Percentiles rank a stretch among this genome's conserved stretches.
Evolutionary conservation across 2,329 filamentous ascomycete genomes (phyloP).

Genomic region (Phyllosticta paracitricarpa): DNA sequence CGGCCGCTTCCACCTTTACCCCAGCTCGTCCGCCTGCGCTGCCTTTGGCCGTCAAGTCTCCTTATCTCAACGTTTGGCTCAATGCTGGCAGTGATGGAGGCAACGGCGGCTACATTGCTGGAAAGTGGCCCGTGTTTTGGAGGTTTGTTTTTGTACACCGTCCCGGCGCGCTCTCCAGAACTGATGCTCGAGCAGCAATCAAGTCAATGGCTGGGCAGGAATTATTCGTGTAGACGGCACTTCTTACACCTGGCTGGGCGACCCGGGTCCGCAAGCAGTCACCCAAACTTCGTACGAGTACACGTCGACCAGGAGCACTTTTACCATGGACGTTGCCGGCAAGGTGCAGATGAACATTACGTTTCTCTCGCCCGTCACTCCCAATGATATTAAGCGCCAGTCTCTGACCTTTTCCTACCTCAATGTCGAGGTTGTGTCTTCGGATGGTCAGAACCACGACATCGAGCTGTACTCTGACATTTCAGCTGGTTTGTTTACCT

Average conservation of each 20-base stretch:
- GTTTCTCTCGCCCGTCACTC: slow-evolving; percentile 61
- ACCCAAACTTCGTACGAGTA: slow-evolving; percentile 57
- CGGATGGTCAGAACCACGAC: slow-evolving; percentile 52
- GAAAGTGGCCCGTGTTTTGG: slow-evolving; percentile 62
- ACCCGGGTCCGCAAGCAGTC: slow-evolving; percentile 35
- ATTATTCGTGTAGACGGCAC: slow-evolving; percentile 57
- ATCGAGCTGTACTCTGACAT: slow-evolving; percentile 67
- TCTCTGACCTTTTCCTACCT: slow-evolving; percentile 64
- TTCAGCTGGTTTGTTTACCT: slow-evolving; percentile 45
- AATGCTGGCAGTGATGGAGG: slow-evolving; percentile 48
- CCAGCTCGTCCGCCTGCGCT: slow-evolving; percentile 58
- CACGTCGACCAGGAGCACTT: slow-evolving; percentile 62
- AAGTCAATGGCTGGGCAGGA: slow-evolving; percentile 56
- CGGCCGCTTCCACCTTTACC: slow-evolving; percentile 50
- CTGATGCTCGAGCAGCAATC: slow-evolving; percentile 30
- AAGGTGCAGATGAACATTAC: slow-evolving; percentile 56
- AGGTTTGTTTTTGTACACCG: slow-evolving; percentile 31
- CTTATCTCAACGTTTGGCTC: slow-evolving; percentile 61
- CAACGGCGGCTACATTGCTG: slow-evolving; percentile 57
- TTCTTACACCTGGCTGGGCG: slow-evolving; percentile 59
- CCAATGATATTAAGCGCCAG: slow-evolving; percentile 55
- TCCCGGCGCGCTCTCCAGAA: not conserved
- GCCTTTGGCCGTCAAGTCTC: slow-evolving; percentile 63
- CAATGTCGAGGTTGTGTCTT: slow-evolving; percentile 50
- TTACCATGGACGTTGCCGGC: slow-evolving; percentile 54